Evolutionary conservation across 108 stramenopile genomes (phyloP).

Genomic region (Nannochloropsis salina): DNA sequence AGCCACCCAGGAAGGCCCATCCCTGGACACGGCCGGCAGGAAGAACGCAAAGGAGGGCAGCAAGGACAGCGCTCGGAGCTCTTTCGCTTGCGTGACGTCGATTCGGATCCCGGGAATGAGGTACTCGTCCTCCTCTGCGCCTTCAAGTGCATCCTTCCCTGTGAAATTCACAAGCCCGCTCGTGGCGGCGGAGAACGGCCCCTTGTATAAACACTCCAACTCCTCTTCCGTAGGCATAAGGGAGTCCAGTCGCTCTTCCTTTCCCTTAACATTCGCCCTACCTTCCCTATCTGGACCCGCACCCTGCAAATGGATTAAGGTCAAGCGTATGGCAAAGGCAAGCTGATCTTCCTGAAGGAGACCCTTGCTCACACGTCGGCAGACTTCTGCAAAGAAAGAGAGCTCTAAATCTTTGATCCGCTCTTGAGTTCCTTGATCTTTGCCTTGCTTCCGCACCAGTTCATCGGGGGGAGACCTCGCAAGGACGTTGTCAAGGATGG

Average conservation of each 20-base stretch:
- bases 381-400: constrained; percentile 68
- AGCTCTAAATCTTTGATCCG: constrained; percentile 54
- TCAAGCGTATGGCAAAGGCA: constrained; percentile 79
- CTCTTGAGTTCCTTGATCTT: not conserved
- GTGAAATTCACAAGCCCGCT: constrained; percentile 15
- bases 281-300: constrained; percentile 53
- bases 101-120: constrained; percentile 24
- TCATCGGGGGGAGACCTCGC: constrained; percentile 33
- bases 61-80: constrained; percentile 27
- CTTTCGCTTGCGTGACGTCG: constrained; percentile 33
- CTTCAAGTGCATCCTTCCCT: not conserved
- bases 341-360: constrained; percentile 81
- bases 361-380: constrained; percentile 76
- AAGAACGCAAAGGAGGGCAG: constrained; percentile 40
- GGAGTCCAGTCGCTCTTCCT: constrained; percentile 32
- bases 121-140: constrained; percentile 18
- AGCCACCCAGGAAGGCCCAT: constrained; percentile 23
- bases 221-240: constrained; percentile 27
- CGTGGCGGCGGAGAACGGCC: not conserved
- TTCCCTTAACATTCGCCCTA: not conserved
- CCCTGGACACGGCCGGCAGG: constrained; percentile 11
- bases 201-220: constrained; percentile 25
- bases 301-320: constrained; percentile 57
- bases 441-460: constrained; percentile 41
- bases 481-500: constrained; percentile 67